Conservation (phyloP, 2,329 filamentous ascomycete species). For the Ascochyta clinopodiicola region DNA sequence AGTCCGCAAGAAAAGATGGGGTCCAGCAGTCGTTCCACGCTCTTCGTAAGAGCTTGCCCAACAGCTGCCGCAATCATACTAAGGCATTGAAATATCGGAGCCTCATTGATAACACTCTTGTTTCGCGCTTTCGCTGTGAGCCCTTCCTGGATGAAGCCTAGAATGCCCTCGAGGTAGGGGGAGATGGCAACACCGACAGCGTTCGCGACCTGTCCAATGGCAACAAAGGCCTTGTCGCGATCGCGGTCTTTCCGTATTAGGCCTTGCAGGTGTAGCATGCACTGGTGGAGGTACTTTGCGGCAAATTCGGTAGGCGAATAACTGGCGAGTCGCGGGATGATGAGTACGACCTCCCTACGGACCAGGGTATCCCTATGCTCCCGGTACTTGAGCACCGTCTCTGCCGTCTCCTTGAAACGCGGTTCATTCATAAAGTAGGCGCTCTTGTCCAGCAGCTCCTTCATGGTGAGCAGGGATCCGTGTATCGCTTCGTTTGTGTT, state of each 20-base stretch:
- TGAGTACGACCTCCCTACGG: slow-evolving; percentile 83
- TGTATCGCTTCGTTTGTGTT: slow-evolving; percentile 88
- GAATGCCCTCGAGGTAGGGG: slow-evolving; percentile 91
- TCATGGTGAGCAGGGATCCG: slow-evolving; percentile 90
- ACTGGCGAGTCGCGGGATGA: slow-evolving; percentile 90
- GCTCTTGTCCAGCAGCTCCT: slow-evolving; percentile 90
- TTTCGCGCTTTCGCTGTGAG: slow-evolving; percentile 78
- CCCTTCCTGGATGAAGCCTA: slow-evolving; percentile 92
- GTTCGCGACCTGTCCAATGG: slow-evolving; percentile 95
- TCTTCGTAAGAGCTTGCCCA: slow-evolving; percentile 95
- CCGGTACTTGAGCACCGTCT: slow-evolving; percentile 89
- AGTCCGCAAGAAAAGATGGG: slow-evolving; percentile 97
- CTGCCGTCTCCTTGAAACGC: slow-evolving; percentile 84
- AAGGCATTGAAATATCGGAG: slow-evolving; percentile 94
- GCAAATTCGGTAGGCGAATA: slow-evolving; percentile 93
- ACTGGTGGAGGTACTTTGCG: slow-evolving; percentile 85
- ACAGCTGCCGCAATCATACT: slow-evolving; percentile 95
- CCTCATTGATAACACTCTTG: slow-evolving; percentile 63
- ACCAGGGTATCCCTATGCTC: slow-evolving; percentile 90
- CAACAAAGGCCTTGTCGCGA: slow-evolving; percentile 93
- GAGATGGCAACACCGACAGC: slow-evolving; percentile 95
- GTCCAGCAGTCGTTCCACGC: slow-evolving; percentile 93
- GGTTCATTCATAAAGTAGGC: slow-evolving; percentile 99
- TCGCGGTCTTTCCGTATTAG: slow-evolving; percentile 90
- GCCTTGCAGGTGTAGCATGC: slow-evolving; percentile 94